A percentile compares a stretch with the other conserved stretches of the same genome.
Evolutionary conservation across 75 land plant genomes (phyloP).

Genomic region (Pseudotsuga menziesii): DNA sequence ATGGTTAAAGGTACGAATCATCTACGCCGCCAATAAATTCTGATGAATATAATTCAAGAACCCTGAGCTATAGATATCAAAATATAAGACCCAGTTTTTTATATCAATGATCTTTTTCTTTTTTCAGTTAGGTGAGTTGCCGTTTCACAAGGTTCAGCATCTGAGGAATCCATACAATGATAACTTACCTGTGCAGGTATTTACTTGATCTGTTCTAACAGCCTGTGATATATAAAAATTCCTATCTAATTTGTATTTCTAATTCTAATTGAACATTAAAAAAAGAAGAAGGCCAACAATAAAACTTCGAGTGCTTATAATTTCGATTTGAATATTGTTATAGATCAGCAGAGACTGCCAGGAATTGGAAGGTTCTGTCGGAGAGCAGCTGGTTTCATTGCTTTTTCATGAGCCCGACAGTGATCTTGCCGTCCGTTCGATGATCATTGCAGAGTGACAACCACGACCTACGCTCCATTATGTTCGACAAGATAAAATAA

Average conservation of each 20-base stretch:
- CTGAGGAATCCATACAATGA: background rate
- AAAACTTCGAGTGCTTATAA: no score
- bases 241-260: background rate
- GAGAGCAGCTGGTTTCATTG: background rate
- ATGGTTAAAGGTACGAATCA: no score
- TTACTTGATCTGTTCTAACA: background rate
- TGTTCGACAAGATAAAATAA: no score
- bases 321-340: no score
- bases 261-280: background rate
- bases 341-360: background rate
- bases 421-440: no score
- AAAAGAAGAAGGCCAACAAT: no score
- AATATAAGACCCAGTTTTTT: no score
- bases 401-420: background rate
- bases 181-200: background rate
- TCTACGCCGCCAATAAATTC: no score
- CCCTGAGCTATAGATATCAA: no score
- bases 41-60: no score
- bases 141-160: background rate
- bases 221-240: background rate
- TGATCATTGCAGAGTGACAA: no score
- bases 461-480: no score
- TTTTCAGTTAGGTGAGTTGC: background rate
- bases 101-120: background rate
- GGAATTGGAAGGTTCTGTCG: background rate